These are phyloP conservation scores for Aspergillus saccharolyticus DNA, from an alignment of 495 filamentous ascomycete species.

Conservation along the genomic window DNA sequence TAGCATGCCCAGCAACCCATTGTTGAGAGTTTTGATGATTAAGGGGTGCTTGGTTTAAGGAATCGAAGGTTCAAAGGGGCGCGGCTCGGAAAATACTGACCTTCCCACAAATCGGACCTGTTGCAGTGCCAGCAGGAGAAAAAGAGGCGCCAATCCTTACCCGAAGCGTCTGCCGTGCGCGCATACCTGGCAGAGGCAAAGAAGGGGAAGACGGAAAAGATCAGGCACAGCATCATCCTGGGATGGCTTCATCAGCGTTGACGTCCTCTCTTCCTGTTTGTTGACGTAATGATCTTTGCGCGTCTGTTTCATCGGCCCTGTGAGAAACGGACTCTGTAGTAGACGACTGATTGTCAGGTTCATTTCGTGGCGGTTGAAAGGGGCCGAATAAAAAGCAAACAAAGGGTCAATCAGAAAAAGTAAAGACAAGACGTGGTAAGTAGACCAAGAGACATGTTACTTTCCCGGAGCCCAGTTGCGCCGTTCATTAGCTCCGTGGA, in stretches of 20 bases:
- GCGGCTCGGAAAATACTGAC: background rate
- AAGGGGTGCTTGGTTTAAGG: background rate
- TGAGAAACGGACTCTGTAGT: background rate
- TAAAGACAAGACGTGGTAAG: background rate
- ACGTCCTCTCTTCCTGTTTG: slow-evolving; percentile 11
- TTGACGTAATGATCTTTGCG: slow-evolving; percentile 9
- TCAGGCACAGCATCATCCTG: background rate
- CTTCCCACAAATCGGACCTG: background rate
- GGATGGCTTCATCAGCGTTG: slow-evolving; percentile 15
- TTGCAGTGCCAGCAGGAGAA: background rate
- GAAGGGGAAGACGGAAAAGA: background rate
- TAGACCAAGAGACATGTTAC: background rate
- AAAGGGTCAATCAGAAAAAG: background rate
- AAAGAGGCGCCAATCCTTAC: background rate
- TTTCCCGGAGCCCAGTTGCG: background rate
- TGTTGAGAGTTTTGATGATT: background rate
- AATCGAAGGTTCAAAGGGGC: too few species aligned
- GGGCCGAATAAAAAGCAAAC: background rate
- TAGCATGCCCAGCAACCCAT: background rate
- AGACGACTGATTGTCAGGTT: slow-evolving; percentile 2
- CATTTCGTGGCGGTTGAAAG: slow-evolving; percentile 7
- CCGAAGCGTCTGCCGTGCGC: background rate
- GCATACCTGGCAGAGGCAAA: background rate
- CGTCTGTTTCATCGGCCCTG: slow-evolving; percentile 9
- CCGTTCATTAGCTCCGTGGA: slow-evolving; percentile 5